Base-by-base conservation (phyloP, 345 rosid genomes). In the Orychophragmus violaceus region DNA sequence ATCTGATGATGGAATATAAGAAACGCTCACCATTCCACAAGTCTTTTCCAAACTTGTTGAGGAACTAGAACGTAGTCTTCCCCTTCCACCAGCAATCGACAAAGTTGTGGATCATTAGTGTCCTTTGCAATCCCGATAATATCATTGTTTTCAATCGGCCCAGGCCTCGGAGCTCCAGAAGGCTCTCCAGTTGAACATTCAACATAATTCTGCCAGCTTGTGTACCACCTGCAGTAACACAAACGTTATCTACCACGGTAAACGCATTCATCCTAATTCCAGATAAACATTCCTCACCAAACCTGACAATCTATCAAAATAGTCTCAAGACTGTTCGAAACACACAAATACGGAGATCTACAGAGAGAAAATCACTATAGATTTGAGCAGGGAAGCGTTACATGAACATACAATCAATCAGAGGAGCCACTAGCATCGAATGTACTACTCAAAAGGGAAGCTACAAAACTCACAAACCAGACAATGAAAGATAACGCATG, bases 21-120 rank as follows among this genome's bases (percentile, higher is more conserved):
- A 72, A 65, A 71, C 6, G 0, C 18, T 60, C 36, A 94, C 99
- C 99, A 94, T 32, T 77, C 77, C 14, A 78, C 62, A 71, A 94
- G 88, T 84, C 82, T 94, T 59, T 82, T 89, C 99, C 99, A 94
- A 61, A 83, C 93, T 72, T 70, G 74, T 76, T 84, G 81, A 51
- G 97, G 95, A 63, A 85, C 86, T 39, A 94, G 77, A 77, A 78
- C 85, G 64, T 94, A 94, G 78, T 90, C 85, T 33, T 66, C 81
- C 64, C 79, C 83, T 79, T 94, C 99, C 70, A 69, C 62, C 64
- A 94, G 72, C 65, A 61, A 76, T 70, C 78, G 77, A 56, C 64
- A 64, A 53, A 90, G 76, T 54, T 82, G 89, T 44, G 81, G 72
- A 68, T 81, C 89, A 41, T 67, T 82, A 56, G 53, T 12, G 11